A percentile compares a stretch with the other conserved stretches of the same genome.
Conservation (phyloP, 2,329 filamentous ascomycete genomes). For the Lachnellula cervina region DNA sequence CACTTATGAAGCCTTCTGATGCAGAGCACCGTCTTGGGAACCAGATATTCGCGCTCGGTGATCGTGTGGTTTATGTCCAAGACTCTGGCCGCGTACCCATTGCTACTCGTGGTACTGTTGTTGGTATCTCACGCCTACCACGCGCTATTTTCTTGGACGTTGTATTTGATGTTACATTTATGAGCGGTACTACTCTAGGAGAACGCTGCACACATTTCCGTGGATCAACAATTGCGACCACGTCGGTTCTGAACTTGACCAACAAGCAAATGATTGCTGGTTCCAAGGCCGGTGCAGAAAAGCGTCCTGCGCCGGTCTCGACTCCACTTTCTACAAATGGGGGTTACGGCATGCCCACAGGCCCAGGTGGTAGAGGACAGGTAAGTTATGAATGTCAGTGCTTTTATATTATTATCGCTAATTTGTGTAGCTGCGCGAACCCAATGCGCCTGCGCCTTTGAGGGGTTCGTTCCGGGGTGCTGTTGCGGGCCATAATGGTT, state of each 20-base stretch:
- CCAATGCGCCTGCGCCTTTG: constrained; percentile 49
- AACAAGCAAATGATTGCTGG: constrained; percentile 74
- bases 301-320: constrained; percentile 43
- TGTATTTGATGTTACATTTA: constrained; percentile 91
- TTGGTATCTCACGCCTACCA: constrained; percentile 84
- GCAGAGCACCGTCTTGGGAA: constrained; percentile 88
- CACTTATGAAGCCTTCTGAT: constrained; percentile 87
- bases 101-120: constrained; percentile 85
- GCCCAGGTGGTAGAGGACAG: constrained; percentile 55
- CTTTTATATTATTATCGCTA: neutral
- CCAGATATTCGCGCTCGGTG: constrained; percentile 78
- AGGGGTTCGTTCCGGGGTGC: constrained; percentile 55
- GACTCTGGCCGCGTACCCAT: constrained; percentile 94
- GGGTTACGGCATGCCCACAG: constrained; percentile 50
- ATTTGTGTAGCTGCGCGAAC: constrained; percentile 43
- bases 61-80: constrained; percentile 88
- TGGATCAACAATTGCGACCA: constrained; percentile 82
- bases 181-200: constrained; percentile 90
- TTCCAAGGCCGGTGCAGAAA: constrained; percentile 53
- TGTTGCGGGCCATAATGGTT: constrained; percentile 42
- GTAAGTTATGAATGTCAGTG: neutral
- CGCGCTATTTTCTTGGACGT: constrained; percentile 81
- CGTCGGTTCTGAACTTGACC: constrained; percentile 84
- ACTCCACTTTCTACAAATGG: constrained; percentile 48
- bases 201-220: constrained; percentile 90